These are phyloP conservation scores for Galerina marginata DNA, from an alignment of 768 basidiomycete genomes.

Conservation along the genomic window DNA sequence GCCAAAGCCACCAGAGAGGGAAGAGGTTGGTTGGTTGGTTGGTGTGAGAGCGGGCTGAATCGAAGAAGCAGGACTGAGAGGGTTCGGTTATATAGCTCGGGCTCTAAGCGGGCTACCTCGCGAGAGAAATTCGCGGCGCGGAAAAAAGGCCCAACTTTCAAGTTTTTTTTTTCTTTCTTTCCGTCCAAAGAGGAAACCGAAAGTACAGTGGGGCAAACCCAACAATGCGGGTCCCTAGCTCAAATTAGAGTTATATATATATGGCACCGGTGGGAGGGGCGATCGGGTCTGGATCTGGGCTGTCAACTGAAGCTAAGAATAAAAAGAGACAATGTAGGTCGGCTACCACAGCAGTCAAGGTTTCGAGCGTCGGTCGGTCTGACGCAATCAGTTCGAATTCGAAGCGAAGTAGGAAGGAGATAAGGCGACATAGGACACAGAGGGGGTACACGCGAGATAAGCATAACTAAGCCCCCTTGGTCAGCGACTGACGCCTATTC, in stretches of 20 bases:
- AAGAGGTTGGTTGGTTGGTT: background rate
- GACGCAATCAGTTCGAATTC: slow-evolving; percentile 20
- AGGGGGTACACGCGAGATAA: too few species aligned
- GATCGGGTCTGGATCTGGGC: slow-evolving; percentile 4
- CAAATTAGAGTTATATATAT: slow-evolving; percentile 12
- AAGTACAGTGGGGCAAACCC: slow-evolving; percentile 16
- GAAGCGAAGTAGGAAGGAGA: too few species aligned
- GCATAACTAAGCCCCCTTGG: slow-evolving; percentile 10
- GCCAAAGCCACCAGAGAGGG: background rate
- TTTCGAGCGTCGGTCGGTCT: too few species aligned
- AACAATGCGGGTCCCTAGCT: slow-evolving; percentile 17
- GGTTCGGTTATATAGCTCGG: too few species aligned
- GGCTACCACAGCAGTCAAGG: slow-evolving; percentile 11
- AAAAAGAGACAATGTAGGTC: slow-evolving; percentile 11
- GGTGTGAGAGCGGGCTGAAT: too few species aligned
- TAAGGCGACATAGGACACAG: too few species aligned
- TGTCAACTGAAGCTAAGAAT: slow-evolving; percentile 11
- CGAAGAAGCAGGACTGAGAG: too few species aligned
- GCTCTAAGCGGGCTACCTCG: slow-evolving; percentile 17
- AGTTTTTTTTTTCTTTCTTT: too few species aligned
- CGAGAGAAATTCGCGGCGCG: too few species aligned
- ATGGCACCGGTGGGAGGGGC: slow-evolving; percentile 6
- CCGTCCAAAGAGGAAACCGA: background rate
- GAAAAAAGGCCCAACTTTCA: too few species aligned
- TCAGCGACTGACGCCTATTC: too few species aligned